phyloP scores from a whole-genome alignment of 305 asterid species.

The Andrographis paniculata region DNA sequence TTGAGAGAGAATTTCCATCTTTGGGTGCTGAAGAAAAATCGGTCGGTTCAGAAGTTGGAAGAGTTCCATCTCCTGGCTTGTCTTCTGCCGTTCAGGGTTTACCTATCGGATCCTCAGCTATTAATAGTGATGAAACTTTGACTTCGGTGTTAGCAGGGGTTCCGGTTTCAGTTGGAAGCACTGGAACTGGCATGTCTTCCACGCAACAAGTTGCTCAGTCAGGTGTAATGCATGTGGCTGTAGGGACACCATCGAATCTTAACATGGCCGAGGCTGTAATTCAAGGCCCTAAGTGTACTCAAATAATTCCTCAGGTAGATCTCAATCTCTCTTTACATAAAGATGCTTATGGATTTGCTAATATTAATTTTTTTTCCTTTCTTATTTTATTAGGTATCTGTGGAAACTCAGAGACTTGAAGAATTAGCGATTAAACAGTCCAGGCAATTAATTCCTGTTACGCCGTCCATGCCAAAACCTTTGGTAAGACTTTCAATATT shows the following conservation, averaged over 20 bases:
- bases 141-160: constrained; percentile 56
- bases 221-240: constrained; percentile 18
- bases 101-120: constrained; percentile 29
- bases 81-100: constrained; percentile 35
- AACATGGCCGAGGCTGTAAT: constrained; percentile 69
- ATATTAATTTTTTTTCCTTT: too few relatives aligned
- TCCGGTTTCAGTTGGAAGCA: constrained; percentile 24
- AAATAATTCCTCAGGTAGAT: constrained; percentile 43
- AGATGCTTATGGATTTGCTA: constrained; percentile 5
- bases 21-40: constrained; percentile 40
- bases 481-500: constrained; percentile 23
- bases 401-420: constrained; percentile 48
- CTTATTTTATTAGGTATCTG: constrained; percentile 29
- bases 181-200: constrained; percentile 23
- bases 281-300: constrained; percentile 40
- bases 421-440: constrained; percentile 63
- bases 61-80: constrained; percentile 56
- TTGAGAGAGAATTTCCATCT: constrained; percentile 40
- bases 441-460: constrained; percentile 54
- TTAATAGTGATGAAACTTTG: constrained; percentile 42
- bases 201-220: constrained; percentile 22
- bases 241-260: constrained; percentile 30
- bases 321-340: not conserved
- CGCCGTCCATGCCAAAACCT: constrained; percentile 42
- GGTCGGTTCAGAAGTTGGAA: constrained; percentile 31